Evolutionary conservation across 2,329 filamentous ascomycete genomes (phyloP), one percentile per base, ranked within the genome.

Genomic region (Colletotrichum lupini): DNA sequence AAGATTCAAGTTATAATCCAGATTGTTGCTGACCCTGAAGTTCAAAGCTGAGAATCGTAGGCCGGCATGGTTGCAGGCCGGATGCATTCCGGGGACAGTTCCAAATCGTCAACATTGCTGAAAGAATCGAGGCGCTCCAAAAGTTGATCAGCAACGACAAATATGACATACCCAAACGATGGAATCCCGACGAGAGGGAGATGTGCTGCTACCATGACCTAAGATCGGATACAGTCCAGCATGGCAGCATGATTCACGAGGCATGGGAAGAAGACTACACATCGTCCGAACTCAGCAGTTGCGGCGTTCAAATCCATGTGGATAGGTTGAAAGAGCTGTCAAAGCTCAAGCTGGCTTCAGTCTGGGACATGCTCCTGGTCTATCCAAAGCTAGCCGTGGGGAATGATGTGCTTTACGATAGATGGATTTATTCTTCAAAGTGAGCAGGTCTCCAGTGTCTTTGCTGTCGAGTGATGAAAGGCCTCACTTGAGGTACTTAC

Each of bases 171-270:
- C 5, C 16, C 7, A 4, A 8, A 4, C 26, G 4, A 19, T 30
- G 7, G 4, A 5, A 57, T 16, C 55, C 55, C 12, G 55, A 57
- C 2, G 11, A 2, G 0, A 9, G 16, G 11, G 49, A 53, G 9
- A 3, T 3, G 0, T 6, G 5, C 1, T 60, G 57, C 35, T 60
- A 42, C 22, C 22, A 60, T 28, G 2, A 60, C 32, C 22, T 9
- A 1, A 5, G 6, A 5, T 3, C 0, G 1, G 57, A 60, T 22
- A 5, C 2, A 0, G 57, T 60, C 22, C 1, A 5, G 1, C 57
- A 60, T 8, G 22, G 52, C 5, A 2, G 1, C 1, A 6, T 19
- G 2, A 5, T 26, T 5, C 37, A 22, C 32, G 3, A 24, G 49
- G 49, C 9, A 4, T 5, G 14, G 4, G 4, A 1, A 5, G 26